Conservation (phyloP, 495 filamentous ascomycete species). For the Niebla homalea region DNA sequence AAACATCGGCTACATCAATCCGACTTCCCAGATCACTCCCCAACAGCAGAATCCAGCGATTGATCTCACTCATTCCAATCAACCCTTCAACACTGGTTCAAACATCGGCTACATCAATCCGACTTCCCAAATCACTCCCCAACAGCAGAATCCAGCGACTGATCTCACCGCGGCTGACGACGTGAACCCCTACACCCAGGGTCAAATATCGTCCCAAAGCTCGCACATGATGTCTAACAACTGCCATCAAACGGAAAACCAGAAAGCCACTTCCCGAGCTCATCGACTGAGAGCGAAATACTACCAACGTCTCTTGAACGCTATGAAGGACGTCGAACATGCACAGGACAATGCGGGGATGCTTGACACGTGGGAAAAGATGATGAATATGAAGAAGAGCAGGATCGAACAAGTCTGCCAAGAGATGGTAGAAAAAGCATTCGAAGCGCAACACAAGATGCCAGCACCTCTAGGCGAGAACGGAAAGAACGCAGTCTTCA, state of each 20-base stretch:
- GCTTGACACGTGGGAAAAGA: constrained; percentile 19
- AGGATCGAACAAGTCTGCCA: constrained; percentile 12
- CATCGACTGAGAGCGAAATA: not conserved
- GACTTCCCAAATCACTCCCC: too few relatives aligned
- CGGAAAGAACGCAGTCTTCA: not conserved
- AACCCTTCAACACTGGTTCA: too few relatives aligned
- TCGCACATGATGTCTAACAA: too few relatives aligned
- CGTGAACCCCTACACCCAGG: too few relatives aligned
- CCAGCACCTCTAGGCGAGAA: not conserved
- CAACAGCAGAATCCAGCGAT: too few relatives aligned
- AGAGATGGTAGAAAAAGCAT: constrained; percentile 18
- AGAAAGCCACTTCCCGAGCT: not conserved
- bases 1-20: too few relatives aligned
- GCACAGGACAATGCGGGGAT: constrained; percentile 25
- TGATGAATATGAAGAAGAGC: constrained; percentile 4
- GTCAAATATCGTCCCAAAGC: too few relatives aligned
- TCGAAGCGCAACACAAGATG: not conserved
- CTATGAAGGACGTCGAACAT: constrained; percentile 12
- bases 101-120: too few relatives aligned
- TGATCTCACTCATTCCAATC: too few relatives aligned
- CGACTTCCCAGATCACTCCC: too few relatives aligned
- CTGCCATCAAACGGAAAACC: not conserved
- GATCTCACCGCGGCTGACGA: too few relatives aligned
- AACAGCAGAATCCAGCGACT: too few relatives aligned
- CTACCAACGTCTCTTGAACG: constrained; percentile 8